phyloP scores from a whole-genome alignment of 345 rosid species.

The Dimocarpus longan region DNA sequence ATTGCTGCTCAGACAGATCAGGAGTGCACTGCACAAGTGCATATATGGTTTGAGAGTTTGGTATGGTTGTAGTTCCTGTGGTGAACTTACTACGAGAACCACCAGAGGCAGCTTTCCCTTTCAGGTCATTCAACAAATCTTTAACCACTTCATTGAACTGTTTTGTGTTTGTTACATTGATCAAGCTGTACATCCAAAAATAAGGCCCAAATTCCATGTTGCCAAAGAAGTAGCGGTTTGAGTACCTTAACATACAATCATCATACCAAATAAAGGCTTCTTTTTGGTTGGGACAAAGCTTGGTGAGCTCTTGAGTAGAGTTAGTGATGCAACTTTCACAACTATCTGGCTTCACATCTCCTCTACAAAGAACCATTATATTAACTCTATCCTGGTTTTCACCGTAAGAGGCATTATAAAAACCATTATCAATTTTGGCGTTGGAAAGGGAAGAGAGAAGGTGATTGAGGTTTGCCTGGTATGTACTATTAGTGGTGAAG shows the following conservation, averaged over 20 bases:
- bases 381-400: conserved; percentile 30
- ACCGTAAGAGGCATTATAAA: conserved; percentile 31
- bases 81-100: too few relatives aligned
- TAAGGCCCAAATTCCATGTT: conserved; percentile 20
- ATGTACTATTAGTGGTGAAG: conserved; percentile 34
- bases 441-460: conserved; percentile 33
- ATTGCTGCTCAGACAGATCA: too few relatives aligned
- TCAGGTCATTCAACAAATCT: too few relatives aligned
- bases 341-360: conserved; percentile 36
- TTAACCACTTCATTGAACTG: too few relatives aligned
- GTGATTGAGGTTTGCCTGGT: conserved; percentile 34
- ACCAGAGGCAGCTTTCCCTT: too few relatives aligned
- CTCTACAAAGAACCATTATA: conserved; percentile 42
- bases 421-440: conserved; percentile 23
- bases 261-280: conserved; percentile 41
- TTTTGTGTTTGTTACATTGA: neutral
- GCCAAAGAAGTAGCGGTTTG: conserved; percentile 28
- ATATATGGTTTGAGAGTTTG: too few relatives aligned
- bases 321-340: conserved; percentile 38
- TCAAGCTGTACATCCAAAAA: neutral
- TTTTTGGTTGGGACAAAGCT: conserved; percentile 25
- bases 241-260: conserved; percentile 44
- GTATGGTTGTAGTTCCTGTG: too few relatives aligned
- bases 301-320: conserved; percentile 25
- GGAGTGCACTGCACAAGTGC: too few relatives aligned